phyloP scores from a whole-genome alignment of 768 basidiomycete species.

The Ramaria rubella region DNA sequence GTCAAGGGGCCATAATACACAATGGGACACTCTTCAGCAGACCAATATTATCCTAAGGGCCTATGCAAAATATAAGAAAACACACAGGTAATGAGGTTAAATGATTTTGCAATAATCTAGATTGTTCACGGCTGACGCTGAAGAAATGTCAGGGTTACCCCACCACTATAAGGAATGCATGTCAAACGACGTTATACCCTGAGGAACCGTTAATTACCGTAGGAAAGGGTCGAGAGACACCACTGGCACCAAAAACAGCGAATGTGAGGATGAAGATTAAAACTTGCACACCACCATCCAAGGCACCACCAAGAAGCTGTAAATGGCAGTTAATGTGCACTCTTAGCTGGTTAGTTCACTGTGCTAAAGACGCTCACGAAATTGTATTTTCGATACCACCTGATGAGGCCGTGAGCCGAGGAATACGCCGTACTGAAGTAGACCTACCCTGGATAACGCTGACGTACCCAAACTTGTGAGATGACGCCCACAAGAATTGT shows the following conservation, averaged over 20 bases:
- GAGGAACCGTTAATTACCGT: slow-evolving; percentile 3
- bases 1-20: not conserved
- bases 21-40: not conserved
- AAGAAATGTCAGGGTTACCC: slow-evolving; percentile 8
- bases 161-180: not conserved
- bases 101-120: slow-evolving; percentile 9
- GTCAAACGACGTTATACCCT: not conserved
- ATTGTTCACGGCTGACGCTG: slow-evolving; percentile 6
- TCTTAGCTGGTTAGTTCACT: slow-evolving; percentile 48
- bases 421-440: too few relatives aligned
- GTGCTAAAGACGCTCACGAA: not conserved
- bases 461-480: slow-evolving; percentile 54
- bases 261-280: slow-evolving; percentile 61
- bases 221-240: slow-evolving; percentile 44
- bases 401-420: not conserved
- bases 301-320: slow-evolving; percentile 51
- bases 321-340: not conserved
- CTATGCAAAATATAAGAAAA: not conserved
- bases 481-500: slow-evolving; percentile 46
- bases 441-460: slow-evolving; percentile 39
- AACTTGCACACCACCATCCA: slow-evolving; percentile 60
- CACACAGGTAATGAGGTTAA: not conserved
- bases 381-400: slow-evolving; percentile 47
- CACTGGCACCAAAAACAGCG: slow-evolving; percentile 57
- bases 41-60: not conserved